These are phyloP conservation scores for Brassica rapa DNA, from an alignment of 345 rosid species.

Conservation along the genomic window DNA sequence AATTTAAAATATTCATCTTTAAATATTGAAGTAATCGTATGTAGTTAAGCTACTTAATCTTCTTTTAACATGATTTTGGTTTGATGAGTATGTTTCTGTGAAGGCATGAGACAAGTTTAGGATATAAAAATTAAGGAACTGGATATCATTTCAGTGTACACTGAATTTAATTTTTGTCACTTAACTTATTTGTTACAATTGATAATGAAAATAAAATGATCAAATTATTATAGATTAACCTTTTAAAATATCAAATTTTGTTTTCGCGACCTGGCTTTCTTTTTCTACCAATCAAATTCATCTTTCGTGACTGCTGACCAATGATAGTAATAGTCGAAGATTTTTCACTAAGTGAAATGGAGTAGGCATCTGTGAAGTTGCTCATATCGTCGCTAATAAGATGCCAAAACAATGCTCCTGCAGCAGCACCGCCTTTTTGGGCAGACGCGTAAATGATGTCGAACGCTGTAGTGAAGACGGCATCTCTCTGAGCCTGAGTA, in stretches of 20 bases:
- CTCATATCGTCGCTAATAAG: constrained; percentile 68
- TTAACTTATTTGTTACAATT: not conserved
- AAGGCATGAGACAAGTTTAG: not conserved
- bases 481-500: constrained; percentile 59
- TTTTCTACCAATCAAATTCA: constrained; percentile 15
- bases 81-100: not conserved
- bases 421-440: constrained; percentile 66
- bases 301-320: constrained; percentile 61
- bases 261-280: constrained; percentile 13
- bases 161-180: not conserved
- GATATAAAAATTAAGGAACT: not conserved
- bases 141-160: not conserved
- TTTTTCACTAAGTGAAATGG: constrained; percentile 55
- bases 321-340: constrained; percentile 63
- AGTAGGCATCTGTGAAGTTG: constrained; percentile 56
- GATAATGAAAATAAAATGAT: not conserved
- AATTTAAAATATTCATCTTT: not conserved
- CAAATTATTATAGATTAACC: not conserved
- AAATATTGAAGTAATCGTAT: not conserved
- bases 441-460: constrained; percentile 68
- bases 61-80: not conserved
- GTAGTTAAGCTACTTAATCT: not conserved
- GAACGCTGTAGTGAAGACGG: constrained; percentile 56
- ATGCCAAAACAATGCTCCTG: constrained; percentile 92
- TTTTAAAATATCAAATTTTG: not conserved